phyloP scores from a whole-genome alignment of 2,329 filamentous ascomycete species.

The Immersiporthe knoxdaviesiana region DNA sequence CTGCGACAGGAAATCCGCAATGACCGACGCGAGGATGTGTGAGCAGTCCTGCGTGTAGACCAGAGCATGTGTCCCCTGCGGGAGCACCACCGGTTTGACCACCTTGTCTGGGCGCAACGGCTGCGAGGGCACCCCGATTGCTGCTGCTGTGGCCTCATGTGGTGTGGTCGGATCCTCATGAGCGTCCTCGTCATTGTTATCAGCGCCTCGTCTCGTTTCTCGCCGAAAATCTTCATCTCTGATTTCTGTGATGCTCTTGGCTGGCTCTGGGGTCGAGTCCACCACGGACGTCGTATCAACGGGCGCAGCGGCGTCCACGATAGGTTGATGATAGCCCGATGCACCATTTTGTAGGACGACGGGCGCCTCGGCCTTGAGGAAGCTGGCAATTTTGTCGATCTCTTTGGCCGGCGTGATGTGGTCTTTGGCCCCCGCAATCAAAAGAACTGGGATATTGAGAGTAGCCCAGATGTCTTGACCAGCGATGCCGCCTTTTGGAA shows the following conservation, averaged over 20 bases:
- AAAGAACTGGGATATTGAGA: slow-evolving; percentile 72
- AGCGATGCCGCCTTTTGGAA: slow-evolving; percentile 66
- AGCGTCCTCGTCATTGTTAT: slow-evolving; percentile 44
- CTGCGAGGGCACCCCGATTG: slow-evolving; percentile 50
- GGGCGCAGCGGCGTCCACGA: slow-evolving; percentile 55
- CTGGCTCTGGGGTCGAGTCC: slow-evolving; percentile 31
- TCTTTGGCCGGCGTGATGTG: slow-evolving; percentile 73
- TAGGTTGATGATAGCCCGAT: slow-evolving; percentile 32
- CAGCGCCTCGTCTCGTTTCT: slow-evolving; percentile 25
- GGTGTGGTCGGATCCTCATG: slow-evolving; percentile 52
- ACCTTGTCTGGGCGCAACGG: slow-evolving; percentile 53
- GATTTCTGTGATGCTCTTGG: slow-evolving; percentile 44
- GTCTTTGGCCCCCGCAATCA: slow-evolving; percentile 80
- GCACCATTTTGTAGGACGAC: slow-evolving; percentile 26
- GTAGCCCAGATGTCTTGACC: slow-evolving; percentile 72
- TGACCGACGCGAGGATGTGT: slow-evolving; percentile 76
- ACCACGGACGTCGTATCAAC: slow-evolving; percentile 41
- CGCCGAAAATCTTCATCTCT: slow-evolving; percentile 43
- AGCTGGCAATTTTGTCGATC: slow-evolving; percentile 65
- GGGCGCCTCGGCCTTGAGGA: slow-evolving; percentile 39
- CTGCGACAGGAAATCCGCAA: slow-evolving; percentile 78
- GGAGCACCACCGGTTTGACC: slow-evolving; percentile 72
- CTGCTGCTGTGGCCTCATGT: slow-evolving; percentile 43
- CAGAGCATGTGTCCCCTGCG: slow-evolving; percentile 78
- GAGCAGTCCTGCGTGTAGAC: slow-evolving; percentile 79